Evolutionary conservation across 305 asterid species (phyloP).

Genomic region (Ajuga reptans): DNA sequence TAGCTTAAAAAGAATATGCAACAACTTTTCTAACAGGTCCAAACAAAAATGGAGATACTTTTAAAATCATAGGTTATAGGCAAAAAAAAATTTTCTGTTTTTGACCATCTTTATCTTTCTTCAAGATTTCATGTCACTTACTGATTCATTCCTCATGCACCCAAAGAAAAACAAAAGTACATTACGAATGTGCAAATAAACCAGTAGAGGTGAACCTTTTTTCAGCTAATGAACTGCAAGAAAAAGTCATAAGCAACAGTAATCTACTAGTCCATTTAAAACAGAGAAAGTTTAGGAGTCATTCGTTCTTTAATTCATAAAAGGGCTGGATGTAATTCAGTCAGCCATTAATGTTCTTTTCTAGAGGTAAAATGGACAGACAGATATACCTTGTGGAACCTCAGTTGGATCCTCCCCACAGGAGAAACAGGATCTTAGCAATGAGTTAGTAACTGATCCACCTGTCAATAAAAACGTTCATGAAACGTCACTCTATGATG

Average conservation of each 20-base stretch:
- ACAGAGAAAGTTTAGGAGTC: neutral
- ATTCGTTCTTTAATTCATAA: neutral
- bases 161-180: neutral
- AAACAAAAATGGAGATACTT: neutral
- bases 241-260: neutral
- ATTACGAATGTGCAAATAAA: neutral
- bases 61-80: neutral
- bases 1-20: neutral
- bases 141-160: neutral
- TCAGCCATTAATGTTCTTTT: neutral
- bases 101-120: neutral
- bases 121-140: neutral
- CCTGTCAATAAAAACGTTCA: constrained; percentile 43
- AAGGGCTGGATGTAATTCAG: neutral
- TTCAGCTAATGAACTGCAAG: neutral
- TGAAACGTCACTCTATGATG: neutral
- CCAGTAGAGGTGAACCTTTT: neutral
- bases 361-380: constrained; percentile 15
- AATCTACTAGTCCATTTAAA: neutral
- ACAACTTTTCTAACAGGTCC: neutral
- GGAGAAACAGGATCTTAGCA: constrained; percentile 72
- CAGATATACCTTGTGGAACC: constrained; percentile 60
- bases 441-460: constrained; percentile 42
- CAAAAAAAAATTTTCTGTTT: neutral
- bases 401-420: constrained; percentile 88